phyloP scores from a whole-genome alignment of 208 protist genomes.

The Naegleria fowleri region DNA sequence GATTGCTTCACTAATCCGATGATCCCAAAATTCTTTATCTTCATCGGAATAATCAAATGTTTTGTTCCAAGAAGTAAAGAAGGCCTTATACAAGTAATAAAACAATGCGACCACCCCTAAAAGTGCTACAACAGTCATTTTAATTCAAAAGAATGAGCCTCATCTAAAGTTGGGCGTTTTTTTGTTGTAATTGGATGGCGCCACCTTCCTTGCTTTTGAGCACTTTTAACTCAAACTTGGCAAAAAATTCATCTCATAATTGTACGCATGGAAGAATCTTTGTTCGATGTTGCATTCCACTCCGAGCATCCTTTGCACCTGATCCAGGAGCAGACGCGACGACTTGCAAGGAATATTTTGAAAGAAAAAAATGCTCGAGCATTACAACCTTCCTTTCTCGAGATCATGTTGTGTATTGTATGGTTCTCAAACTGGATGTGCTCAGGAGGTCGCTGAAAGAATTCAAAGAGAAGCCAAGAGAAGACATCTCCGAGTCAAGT shows the following conservation, averaged over 20 bases:
- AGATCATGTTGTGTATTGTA: neutral
- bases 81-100: neutral
- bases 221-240: too few species aligned
- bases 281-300: too few species aligned
- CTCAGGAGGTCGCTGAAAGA: conserved; percentile 16
- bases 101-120: neutral
- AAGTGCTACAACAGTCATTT: neutral
- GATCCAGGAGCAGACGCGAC: too few species aligned
- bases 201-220: too few species aligned
- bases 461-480: conserved; percentile 1
- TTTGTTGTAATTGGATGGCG: neutral
- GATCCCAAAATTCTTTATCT: neutral
- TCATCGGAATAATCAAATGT: neutral
- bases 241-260: too few species aligned
- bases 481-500: neutral
- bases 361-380: neutral
- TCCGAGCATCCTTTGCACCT: too few species aligned
- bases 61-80: neutral
- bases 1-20: neutral
- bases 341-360: too few species aligned
- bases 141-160: too few species aligned
- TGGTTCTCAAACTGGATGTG: conserved; percentile 8
- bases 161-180: too few species aligned
- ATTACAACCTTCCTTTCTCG: neutral
- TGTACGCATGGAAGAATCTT: too few species aligned